Evolutionary conservation across 495 filamentous ascomycete genomes (phyloP), one percentile per base, ranked within the genome.

Genomic region (Aspergillus carlsbadensis): DNA sequence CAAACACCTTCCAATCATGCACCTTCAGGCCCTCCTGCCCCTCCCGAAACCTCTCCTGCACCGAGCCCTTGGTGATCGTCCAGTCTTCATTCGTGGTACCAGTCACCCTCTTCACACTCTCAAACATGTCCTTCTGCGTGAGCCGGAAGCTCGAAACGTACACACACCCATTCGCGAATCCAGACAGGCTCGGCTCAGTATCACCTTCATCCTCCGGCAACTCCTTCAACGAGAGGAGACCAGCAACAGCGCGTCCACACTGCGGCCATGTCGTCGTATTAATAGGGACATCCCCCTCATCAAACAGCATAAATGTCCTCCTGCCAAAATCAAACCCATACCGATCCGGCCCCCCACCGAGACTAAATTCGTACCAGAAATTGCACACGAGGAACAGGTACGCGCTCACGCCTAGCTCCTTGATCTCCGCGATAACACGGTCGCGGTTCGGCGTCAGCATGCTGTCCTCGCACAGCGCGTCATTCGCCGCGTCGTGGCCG

Each of bases 281-380:
- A 36, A 73, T 75, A 15, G 60, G 66, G 6, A 62, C 68, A 14
- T 69, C 65, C 0, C 81, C 81, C 6, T 81, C 78, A 31, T 82
- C 81, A 44, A 74, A 81, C 10, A 79, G 65, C 2, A 70, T 80
- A 13, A 75, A 59, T 0, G 37, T 60, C 11, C 57, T 60, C 1
- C 72, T 70, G 1, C 39, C 29, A 31, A 82, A 63, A 53, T 82
- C 75, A 55, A 83, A 77, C 2, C 81, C 81, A 52, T 65, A 82
- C 0, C 39, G 29, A 0, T 52, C 20, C 0, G 59, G 49, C 0
- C 68, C 61, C 10, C 67, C 41, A 0, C 65, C 65, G 1, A 83
- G 60, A 54, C 72, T 78, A 49, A 67, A 81, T 46, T 83, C 80
- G 65, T 82, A 84, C 81, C 81, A 83, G 61, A 81, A 79, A 5